Evolutionary conservation across 2,329 filamentous ascomycete genomes (phyloP).

Genomic region (Neurospora sp.): DNA sequence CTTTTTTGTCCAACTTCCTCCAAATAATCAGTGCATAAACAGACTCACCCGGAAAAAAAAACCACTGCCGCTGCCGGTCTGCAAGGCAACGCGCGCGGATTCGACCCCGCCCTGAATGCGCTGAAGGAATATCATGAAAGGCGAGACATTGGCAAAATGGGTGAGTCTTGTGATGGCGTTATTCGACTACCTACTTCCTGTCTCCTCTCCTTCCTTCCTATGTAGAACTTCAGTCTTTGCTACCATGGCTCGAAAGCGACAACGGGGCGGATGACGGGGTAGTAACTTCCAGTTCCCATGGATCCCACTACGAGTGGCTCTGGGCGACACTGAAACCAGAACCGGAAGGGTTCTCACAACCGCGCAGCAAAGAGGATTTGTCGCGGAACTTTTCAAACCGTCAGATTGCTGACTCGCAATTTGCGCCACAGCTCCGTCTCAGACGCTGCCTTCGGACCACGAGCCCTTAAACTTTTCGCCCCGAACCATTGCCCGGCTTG

Average conservation of each 20-base stretch:
- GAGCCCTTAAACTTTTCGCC: conserved; percentile 43
- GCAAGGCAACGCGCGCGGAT: neutral
- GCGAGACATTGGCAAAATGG: conserved; percentile 19
- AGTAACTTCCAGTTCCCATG: neutral
- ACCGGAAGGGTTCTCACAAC: neutral
- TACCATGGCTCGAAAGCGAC: neutral
- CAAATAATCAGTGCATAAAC: neutral
- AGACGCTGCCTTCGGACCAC: conserved; percentile 48
- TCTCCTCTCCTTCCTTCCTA: conserved; percentile 5
- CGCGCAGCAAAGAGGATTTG: neutral
- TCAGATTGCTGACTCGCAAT: neutral
- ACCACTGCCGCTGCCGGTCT: neutral
- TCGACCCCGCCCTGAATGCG: neutral
- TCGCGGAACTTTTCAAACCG: neutral
- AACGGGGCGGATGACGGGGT: neutral
- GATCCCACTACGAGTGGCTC: neutral
- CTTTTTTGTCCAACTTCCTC: neutral
- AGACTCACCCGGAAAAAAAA: neutral
- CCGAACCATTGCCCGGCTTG: conserved; percentile 39
- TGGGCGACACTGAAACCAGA: neutral
- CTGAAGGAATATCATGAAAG: conserved; percentile 16
- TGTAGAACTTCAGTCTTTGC: conserved; percentile 7
- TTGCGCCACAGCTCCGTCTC: conserved; percentile 41
- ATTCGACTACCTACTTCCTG: neutral
- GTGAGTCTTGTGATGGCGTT: conserved; percentile 13